Base-by-base conservation (phyloP, 208 protist genomes). In the Crithidia expoeki region DNA sequence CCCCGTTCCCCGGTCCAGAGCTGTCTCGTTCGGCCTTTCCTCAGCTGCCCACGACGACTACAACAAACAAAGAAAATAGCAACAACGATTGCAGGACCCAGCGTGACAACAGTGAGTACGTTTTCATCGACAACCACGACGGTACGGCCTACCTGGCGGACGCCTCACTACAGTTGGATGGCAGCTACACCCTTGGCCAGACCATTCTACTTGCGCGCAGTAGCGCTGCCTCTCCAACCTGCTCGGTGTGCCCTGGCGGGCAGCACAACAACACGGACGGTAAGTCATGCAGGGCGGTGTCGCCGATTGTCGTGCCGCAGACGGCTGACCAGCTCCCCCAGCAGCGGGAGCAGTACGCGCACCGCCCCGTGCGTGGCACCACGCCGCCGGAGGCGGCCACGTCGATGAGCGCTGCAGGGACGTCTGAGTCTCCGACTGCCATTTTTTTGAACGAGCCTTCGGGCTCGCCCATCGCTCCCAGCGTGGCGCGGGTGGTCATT, bases 51-150 rank as follows among this genome's bases (percentile, higher is more conserved):
- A 27, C 59, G 1, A n/a, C 36, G 0, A 44, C 33, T 21, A 11
- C 36, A 40, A 12, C 36, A 40, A 40, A 42, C 36, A 12, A 42
- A 4, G 4, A 27, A 5, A 32, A 25, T 4, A 53, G 30, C 32
- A 38, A 14, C 34, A 42, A 46, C 49, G 10, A 58, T 28, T 10
- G 28, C 51, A 36, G 14, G 4, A 14, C 50, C 14, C 23, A 16
- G 11, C 44, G 51, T 42, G 51, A 30, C 23, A 25, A 63, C 32
- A 79, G 36, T n/a, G 74, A 84, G 27, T 83, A 68, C 63, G 25
- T 88, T 33, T 88, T 88, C 68, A 75, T 88, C 28, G 76, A 88
- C 70, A 85, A 88, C 51, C 69, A 70, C 68, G 83, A 88, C 62
- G 83, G 83, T 62, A 88, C 83, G 33, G 83, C 69, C n/a, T 84